Conservation (phyloP, 2,329 filamentous ascomycete species). For the Phialophora tarda region DNA sequence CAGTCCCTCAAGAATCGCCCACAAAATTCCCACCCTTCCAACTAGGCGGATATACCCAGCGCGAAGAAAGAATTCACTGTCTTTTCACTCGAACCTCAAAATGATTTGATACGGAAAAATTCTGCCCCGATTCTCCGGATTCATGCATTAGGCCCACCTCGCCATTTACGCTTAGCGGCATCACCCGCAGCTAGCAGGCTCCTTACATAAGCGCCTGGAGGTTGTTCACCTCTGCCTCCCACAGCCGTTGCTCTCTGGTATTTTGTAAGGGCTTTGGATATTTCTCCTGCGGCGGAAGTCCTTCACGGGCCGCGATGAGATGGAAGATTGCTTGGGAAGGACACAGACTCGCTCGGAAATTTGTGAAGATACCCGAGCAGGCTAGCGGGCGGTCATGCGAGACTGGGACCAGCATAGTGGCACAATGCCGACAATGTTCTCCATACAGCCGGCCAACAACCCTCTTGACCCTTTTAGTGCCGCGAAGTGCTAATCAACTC, state of each 20-base stretch:
- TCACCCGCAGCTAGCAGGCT: neutral
- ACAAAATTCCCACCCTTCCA: neutral
- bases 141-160: neutral
- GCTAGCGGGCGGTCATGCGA: too few relatives aligned
- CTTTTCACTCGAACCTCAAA: neutral
- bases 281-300: too few relatives aligned
- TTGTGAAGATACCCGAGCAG: too few relatives aligned
- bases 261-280: neutral
- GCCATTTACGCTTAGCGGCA: neutral
- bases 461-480: neutral
- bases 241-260: neutral
- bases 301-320: too few relatives aligned
- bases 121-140: neutral
- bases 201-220: neutral
- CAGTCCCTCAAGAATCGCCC: neutral
- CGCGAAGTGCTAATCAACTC: neutral
- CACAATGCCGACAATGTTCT: neutral
- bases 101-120: neutral
- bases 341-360: too few relatives aligned
- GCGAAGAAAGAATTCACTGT: neutral
- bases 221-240: neutral
- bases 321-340: too few relatives aligned
- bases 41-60: neutral
- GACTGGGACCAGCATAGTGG: too few relatives aligned
- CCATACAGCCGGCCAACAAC: neutral